These are phyloP conservation scores for Colletotrichum falcatum DNA, from an alignment of 2,329 filamentous ascomycete genomes.

Conservation along the genomic window DNA sequence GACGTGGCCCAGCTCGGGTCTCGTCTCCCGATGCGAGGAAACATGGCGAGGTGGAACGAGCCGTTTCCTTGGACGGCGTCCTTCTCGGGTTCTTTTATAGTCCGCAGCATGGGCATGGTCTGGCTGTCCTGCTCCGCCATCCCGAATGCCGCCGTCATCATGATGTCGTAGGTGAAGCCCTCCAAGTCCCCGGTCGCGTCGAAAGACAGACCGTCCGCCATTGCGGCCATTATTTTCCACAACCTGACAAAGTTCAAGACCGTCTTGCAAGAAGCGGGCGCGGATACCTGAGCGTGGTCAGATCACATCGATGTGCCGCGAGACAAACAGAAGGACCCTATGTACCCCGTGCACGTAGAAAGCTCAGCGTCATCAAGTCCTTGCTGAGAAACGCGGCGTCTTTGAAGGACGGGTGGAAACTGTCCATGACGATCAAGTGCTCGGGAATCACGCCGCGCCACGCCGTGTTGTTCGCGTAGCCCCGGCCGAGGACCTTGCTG, in stretches of 20 bases:
- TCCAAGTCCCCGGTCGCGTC: constrained; percentile 5
- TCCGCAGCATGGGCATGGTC: neutral
- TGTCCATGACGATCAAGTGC: constrained; percentile 18
- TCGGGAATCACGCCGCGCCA: constrained; percentile 8
- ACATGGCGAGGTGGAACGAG: neutral
- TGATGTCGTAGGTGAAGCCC: constrained; percentile 20
- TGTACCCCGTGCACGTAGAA: constrained; percentile 23
- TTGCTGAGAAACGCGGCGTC: constrained; percentile 17
- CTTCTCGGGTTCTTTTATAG: no score
- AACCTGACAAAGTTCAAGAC: neutral
- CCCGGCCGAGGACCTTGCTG: constrained; percentile 5
- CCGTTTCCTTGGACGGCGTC: neutral
- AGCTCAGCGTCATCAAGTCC: constrained; percentile 20
- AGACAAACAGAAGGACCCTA: no score
- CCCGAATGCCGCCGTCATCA: constrained; percentile 6
- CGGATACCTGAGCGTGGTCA: neutral
- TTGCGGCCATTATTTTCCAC: neutral
- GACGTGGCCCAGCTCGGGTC: neutral
- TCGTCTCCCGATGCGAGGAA: neutral
- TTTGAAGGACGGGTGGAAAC: constrained; percentile 19
- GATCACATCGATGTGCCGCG: fast-evolving
- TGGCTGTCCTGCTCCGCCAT: neutral
- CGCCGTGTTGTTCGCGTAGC: neutral
- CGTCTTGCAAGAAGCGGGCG: neutral
- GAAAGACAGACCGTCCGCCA: neutral